Percentiles rank a stretch among this genome's conserved stretches.
Evolutionary conservation across 208 protist species (phyloP).

Genomic region (Trypanosoma avium): DNA sequence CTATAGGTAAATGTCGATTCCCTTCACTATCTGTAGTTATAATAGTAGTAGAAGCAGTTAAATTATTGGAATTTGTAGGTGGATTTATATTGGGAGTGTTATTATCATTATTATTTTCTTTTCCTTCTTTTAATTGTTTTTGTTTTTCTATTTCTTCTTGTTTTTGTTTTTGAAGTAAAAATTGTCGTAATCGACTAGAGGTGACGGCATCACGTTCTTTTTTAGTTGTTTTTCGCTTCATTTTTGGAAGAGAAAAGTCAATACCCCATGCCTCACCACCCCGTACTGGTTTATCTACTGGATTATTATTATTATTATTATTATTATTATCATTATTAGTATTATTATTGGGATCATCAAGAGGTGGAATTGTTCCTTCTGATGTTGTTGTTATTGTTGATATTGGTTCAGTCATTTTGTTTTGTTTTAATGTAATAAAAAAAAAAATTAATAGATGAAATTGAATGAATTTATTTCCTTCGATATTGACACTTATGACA

Average conservation of each 20-base stretch:
- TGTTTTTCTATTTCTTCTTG: background rate
- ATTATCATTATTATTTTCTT: slow-evolving; percentile 5
- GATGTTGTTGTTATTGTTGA: background rate
- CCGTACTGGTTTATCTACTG: background rate
- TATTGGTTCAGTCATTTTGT: background rate
- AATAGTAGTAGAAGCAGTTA: too few species aligned
- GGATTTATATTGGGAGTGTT: too few species aligned
- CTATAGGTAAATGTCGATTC: slow-evolving; percentile 25
- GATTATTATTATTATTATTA: too few species aligned
- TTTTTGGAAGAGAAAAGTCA: slow-evolving; percentile 50
- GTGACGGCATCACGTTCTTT: slow-evolving; percentile 68
- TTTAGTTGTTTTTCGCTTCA: slow-evolving; percentile 53
- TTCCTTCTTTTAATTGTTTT: background rate
- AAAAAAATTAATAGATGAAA: too few species aligned
- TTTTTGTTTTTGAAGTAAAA: slow-evolving; percentile 10
- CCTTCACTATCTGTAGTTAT: background rate
- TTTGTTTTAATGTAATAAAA: too few species aligned
- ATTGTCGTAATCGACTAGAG: slow-evolving; percentile 32
- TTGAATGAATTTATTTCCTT: too few species aligned
- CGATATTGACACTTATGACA: too few species aligned
- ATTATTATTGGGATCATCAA: too few species aligned
- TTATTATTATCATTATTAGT: too few species aligned
- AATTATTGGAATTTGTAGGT: too few species aligned
- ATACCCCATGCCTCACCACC: slow-evolving; percentile 69
- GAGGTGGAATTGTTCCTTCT: too few species aligned